Percentiles rank a stretch among this genome's conserved stretches.
These are phyloP conservation scores for Acer negundo DNA, from an alignment of 345 rosid genomes.

Conservation along the genomic window DNA sequence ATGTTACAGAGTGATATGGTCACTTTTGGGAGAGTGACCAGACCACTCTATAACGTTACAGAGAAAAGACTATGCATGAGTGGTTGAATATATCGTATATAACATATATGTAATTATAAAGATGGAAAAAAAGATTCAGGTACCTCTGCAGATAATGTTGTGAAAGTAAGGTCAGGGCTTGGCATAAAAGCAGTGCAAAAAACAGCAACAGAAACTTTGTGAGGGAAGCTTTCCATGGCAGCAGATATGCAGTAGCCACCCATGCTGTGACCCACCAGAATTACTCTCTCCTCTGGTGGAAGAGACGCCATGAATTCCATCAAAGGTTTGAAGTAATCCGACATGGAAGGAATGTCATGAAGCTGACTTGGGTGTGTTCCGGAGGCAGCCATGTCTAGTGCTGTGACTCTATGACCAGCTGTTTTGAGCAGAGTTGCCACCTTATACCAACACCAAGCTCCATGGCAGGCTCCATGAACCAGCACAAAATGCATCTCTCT, in stretches of 20 bases:
- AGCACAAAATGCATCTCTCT: too few relatives aligned
- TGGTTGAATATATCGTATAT: too few relatives aligned
- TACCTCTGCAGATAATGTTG: slow-evolving; percentile 40
- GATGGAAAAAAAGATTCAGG: too few relatives aligned
- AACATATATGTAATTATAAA: too few relatives aligned
- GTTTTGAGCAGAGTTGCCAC: not conserved
- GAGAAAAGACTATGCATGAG: too few relatives aligned
- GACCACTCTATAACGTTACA: too few relatives aligned
- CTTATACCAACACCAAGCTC: too few relatives aligned
- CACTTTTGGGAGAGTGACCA: too few relatives aligned
- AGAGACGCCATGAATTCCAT: slow-evolving; percentile 32
- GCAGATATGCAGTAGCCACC: slow-evolving; percentile 35
- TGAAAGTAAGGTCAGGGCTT: slow-evolving; percentile 32
- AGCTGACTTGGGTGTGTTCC: slow-evolving; percentile 31
- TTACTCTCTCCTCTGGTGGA: slow-evolving; percentile 35
- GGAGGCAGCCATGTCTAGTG: slow-evolving; percentile 29
- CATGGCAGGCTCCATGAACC: too few relatives aligned
- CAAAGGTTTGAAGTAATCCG: slow-evolving; percentile 38
- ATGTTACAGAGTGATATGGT: too few relatives aligned
- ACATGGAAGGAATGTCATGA: slow-evolving; percentile 25
- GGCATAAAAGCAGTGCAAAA: slow-evolving; percentile 38
- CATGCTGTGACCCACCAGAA: slow-evolving; percentile 43
- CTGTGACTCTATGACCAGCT: slow-evolving; percentile 11
- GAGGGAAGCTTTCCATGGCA: slow-evolving; percentile 48
- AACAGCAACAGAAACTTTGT: slow-evolving; percentile 34